Conservation (phyloP, 1,139 yeast genomes). For the Kurtzmaniella quercitrusa region DNA sequence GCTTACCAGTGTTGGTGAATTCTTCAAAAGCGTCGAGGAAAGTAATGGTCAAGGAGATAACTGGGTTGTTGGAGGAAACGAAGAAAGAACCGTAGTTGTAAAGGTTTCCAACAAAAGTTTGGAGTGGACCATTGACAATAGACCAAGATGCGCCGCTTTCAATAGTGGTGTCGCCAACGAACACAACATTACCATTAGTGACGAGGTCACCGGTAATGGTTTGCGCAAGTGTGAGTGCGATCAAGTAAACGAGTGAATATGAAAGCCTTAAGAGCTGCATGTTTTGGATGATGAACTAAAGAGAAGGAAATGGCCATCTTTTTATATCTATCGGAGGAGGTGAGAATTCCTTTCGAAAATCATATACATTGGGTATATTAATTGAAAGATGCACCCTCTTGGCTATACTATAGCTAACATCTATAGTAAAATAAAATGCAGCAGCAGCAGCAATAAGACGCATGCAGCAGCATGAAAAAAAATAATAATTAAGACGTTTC, state of each 20-base stretch:
- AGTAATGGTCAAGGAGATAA: constrained; percentile 10
- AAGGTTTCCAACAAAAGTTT: constrained; percentile 21
- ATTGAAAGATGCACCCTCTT: too few species aligned
- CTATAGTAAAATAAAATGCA: too few species aligned
- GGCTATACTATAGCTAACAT: too few species aligned
- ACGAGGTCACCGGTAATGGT: constrained; percentile 3
- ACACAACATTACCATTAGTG: constrained; percentile 3
- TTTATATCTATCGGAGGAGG: background rate
- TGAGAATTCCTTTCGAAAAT: too few species aligned
- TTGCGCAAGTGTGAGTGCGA: background rate
- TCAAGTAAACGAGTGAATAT: background rate
- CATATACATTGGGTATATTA: too few species aligned
- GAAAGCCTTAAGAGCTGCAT: background rate
- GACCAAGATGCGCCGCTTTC: constrained; percentile 31
- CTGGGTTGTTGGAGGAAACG: constrained; percentile 12
- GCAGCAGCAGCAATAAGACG: background rate
- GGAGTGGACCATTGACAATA: constrained; percentile 24
- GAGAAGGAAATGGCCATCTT: background rate
- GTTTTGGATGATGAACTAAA: background rate
- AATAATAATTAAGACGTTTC: too few species aligned
- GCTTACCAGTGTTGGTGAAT: constrained; percentile 20
- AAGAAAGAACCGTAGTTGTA: constrained; percentile 23
- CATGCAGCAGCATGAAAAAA: background rate
- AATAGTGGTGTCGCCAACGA: constrained; percentile 21
- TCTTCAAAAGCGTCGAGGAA: constrained; percentile 10